phyloP scores from a whole-genome alignment of 192 early-diverging fungal species.

The Phycomyces nitens region DNA sequence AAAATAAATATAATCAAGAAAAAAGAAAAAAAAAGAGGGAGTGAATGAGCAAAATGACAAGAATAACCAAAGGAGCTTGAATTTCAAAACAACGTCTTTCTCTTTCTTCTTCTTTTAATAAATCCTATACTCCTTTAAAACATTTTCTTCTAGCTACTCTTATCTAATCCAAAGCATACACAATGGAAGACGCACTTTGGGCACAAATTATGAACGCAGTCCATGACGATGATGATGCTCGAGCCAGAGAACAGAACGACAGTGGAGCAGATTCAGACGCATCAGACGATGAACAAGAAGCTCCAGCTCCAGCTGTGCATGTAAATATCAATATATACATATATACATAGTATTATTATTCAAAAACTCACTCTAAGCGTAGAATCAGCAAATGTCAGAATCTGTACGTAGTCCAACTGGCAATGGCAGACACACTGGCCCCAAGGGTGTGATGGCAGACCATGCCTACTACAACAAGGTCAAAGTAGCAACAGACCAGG shows the following conservation, averaged over 20 bases:
- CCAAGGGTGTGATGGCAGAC: conserved; percentile 57
- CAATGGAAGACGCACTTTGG: conserved; percentile 30
- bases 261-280: conserved; percentile 2
- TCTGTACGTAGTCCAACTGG: conserved; percentile 11
- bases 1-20: not conserved
- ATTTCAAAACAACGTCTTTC: not conserved
- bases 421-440: conserved; percentile 45
- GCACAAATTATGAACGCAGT: conserved; percentile 11
- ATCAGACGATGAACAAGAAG: conserved; percentile 6
- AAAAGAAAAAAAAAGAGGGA: not conserved
- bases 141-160: not conserved
- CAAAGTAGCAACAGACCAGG: conserved; percentile 25
- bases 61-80: too few species aligned
- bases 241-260: conserved; percentile 4
- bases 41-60: not conserved
- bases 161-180: too few species aligned
- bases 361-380: not conserved
- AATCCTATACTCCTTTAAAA: not conserved
- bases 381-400: not conserved
- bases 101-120: not conserved
- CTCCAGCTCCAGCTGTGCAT: not conserved
- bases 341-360: not conserved
- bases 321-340: not conserved
- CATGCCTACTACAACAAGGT: conserved; percentile 44
- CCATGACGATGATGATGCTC: conserved; percentile 19